A percentile compares a stretch with the other conserved stretches of the same genome.
Conservation (phyloP, 2,329 filamentous ascomycete genomes). For the Trichoderma brevicompactum region DNA sequence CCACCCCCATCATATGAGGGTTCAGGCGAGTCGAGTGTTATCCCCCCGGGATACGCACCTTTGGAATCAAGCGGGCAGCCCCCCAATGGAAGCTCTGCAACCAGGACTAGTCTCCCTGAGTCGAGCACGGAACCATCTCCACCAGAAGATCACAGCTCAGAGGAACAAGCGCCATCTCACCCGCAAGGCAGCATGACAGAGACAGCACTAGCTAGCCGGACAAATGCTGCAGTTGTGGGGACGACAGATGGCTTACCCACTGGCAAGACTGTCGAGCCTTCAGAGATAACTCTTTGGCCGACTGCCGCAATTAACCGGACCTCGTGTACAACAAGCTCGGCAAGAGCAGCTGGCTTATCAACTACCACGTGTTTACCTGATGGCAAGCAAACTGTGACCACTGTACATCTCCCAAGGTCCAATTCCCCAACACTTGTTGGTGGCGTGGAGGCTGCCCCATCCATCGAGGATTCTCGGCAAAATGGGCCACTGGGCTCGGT, state of each 20-base stretch:
- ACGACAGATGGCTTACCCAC: not conserved
- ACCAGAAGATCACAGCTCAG: not conserved
- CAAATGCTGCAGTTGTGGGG: not conserved
- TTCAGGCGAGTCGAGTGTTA: not conserved
- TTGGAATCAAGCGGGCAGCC: not conserved
- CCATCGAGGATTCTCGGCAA: not conserved
- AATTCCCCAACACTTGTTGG: not conserved
- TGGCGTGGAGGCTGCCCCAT: not conserved
- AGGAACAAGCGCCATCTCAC: not conserved
- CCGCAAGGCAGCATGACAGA: not conserved
- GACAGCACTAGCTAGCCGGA: not conserved
- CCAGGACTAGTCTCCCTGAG: not conserved
- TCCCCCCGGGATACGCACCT: not conserved
- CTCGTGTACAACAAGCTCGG: not conserved
- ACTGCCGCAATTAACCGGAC: conserved; percentile 10
- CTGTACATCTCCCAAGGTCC: not conserved
- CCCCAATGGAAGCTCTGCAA: not conserved
- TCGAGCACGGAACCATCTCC: not conserved
- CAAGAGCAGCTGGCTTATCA: not conserved
- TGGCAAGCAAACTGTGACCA: conserved; percentile 2
- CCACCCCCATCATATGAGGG: not conserved
- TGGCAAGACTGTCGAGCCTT: not conserved
- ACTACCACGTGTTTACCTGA: not conserved
- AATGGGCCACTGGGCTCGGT: conserved; percentile 22
- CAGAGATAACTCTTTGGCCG: conserved; percentile 25